Evolutionary conservation across 2,329 filamentous ascomycete genomes (phyloP).

Genomic region (Verticillium klebahnii): DNA sequence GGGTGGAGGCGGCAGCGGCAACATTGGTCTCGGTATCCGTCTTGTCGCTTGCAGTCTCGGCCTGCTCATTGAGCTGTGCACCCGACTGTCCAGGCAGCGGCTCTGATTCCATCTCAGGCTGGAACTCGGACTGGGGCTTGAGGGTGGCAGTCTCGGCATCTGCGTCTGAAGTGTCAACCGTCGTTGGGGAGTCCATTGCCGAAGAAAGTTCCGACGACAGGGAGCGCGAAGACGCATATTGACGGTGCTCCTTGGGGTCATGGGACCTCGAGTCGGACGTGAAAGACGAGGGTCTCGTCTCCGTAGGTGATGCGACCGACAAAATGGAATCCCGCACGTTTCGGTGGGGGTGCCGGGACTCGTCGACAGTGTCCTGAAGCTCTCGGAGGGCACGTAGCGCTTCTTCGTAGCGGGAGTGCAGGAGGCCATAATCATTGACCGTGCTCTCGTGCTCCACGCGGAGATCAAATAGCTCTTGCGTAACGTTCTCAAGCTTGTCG

Average conservation of each 20-base stretch:
- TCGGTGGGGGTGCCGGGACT: constrained; percentile 60
- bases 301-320: constrained; percentile 44
- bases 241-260: constrained; percentile 57
- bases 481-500: constrained; percentile 88
- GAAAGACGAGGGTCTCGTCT: constrained; percentile 71
- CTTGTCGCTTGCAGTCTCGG: not conserved
- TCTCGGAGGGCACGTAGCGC: constrained; percentile 77
- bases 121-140: constrained; percentile 25
- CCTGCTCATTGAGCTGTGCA: not conserved
- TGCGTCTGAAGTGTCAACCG: constrained; percentile 49
- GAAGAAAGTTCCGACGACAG: constrained; percentile 93
- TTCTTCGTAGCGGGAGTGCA: constrained; percentile 88
- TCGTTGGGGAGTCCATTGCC: constrained; percentile 69
- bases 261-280: constrained; percentile 71
- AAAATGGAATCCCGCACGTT: constrained; percentile 51
- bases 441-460: constrained; percentile 86
- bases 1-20: not conserved
- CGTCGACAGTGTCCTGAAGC: constrained; percentile 80
- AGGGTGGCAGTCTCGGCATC: constrained; percentile 51
- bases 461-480: constrained; percentile 85
- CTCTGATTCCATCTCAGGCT: not conserved
- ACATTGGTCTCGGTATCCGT: not conserved
- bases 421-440: constrained; percentile 71
- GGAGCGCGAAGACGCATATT: constrained; percentile 78
- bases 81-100: not conserved